These are phyloP conservation scores for Endocladia muricata DNA, from an alignment of 31 red algal genomes.

Conservation along the genomic window DNA sequence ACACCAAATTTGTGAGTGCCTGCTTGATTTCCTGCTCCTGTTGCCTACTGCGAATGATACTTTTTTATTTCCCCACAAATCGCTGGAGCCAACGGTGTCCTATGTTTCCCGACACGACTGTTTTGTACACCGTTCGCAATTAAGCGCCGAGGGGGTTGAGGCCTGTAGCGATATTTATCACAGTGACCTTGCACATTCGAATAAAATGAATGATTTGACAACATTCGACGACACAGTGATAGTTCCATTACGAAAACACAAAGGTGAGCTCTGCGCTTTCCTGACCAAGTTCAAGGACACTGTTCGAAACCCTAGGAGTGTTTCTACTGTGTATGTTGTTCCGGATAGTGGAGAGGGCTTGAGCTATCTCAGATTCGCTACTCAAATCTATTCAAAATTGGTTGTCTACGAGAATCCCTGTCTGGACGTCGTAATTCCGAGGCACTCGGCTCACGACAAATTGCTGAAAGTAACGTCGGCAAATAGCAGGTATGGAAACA, in stretches of 20 bases:
- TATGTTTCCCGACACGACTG: no score
- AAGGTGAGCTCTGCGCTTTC: slow-evolving; percentile 1
- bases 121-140: no score
- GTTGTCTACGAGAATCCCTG: slow-evolving; percentile 28
- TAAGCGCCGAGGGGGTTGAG: no score
- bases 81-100: no score
- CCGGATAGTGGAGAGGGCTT: slow-evolving; percentile 22
- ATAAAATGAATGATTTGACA: not conserved
- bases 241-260: slow-evolving; percentile 8
- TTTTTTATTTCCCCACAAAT: no score
- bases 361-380: slow-evolving; percentile 41
- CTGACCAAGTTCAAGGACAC: not conserved
- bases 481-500: not conserved
- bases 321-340: slow-evolving; percentile 12
- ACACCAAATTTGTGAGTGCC: no score
- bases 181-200: not conserved
- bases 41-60: no score
- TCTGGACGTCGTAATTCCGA: slow-evolving; percentile 30
- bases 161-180: no score
- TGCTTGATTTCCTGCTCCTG: no score
- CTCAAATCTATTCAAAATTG: slow-evolving; percentile 37
- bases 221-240: not conserved
- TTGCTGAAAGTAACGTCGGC: not conserved
- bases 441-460: not conserved
- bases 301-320: not conserved